Conservation (phyloP, 805 yeast species). For the Yamadazyma insecticola region DNA sequence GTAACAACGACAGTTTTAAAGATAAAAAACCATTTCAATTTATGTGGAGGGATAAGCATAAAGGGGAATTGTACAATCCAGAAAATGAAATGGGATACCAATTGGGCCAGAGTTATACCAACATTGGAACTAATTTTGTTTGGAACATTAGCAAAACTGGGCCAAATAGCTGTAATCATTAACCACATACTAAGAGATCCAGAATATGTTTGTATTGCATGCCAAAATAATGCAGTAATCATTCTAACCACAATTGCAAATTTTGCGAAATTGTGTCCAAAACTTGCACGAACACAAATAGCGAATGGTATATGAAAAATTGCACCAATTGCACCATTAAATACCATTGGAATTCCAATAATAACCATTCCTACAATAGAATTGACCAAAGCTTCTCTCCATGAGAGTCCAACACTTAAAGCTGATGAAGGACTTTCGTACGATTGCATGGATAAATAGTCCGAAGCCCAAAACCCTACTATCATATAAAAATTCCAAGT, state of each 20-base stretch:
- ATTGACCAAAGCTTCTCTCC: constrained; percentile 17
- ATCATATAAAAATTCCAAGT: constrained; percentile 10
- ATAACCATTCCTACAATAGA: constrained; percentile 19
- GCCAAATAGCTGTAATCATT: constrained; percentile 22
- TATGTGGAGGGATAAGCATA: constrained; percentile 25
- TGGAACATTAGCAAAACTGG: constrained; percentile 16
- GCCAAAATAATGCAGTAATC: constrained; percentile 25
- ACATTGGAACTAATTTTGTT: constrained; percentile 19
- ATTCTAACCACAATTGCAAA: constrained; percentile 26
- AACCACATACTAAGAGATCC: constrained; percentile 23
- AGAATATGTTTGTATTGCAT: constrained; percentile 19
- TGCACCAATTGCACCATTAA: constrained; percentile 29
- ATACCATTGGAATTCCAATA: constrained; percentile 14
- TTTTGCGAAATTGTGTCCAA: constrained; percentile 26
- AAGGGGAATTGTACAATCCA: constrained; percentile 28
- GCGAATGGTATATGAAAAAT: constrained; percentile 32
- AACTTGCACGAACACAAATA: constrained; percentile 24
- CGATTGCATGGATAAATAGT: constrained; percentile 9
- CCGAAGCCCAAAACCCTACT: constrained; percentile 12
- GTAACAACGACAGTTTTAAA: constrained; percentile 21
- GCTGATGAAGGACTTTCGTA: constrained; percentile 9
- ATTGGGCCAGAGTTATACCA: constrained; percentile 19
- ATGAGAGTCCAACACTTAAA: constrained; percentile 9
- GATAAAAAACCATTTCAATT: constrained; percentile 29
- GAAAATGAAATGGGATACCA: constrained; percentile 29